Evolutionary conservation across 495 filamentous ascomycete species (phyloP).

Genomic region (Penicillium bialowiezense): DNA sequence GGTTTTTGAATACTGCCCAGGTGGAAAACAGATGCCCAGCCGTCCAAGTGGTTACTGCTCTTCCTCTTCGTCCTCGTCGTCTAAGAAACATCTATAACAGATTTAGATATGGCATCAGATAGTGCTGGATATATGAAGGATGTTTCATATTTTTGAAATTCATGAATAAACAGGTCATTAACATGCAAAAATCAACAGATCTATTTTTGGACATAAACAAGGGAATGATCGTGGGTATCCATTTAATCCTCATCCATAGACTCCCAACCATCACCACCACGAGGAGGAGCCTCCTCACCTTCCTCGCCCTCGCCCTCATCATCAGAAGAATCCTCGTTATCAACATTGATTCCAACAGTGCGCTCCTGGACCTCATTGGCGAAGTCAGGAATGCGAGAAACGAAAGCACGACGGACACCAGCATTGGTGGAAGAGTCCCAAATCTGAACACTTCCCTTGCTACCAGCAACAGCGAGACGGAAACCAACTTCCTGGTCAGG

Average conservation of each 20-base stretch:
- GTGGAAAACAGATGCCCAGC: too few relatives aligned
- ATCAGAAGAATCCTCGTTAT: slow-evolving; percentile 64
- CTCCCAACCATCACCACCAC: slow-evolving; percentile 65
- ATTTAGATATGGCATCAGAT: too few relatives aligned
- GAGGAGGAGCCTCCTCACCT: slow-evolving; percentile 42
- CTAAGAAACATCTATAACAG: too few relatives aligned
- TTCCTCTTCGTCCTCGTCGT: too few relatives aligned
- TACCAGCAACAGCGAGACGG: slow-evolving; percentile 87
- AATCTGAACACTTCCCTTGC: slow-evolving; percentile 87
- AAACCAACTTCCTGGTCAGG: slow-evolving; percentile 89
- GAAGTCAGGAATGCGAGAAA: slow-evolving; percentile 57
- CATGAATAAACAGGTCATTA: slow-evolving; percentile 9
- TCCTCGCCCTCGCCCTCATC: slow-evolving; percentile 59
- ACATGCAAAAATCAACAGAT: slow-evolving; percentile 15
- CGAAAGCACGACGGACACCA: slow-evolving; percentile 85
- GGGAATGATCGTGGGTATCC: slow-evolving; percentile 21
- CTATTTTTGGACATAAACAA: slow-evolving; percentile 24
- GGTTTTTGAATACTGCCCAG: too few relatives aligned
- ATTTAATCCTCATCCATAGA: slow-evolving; percentile 83
- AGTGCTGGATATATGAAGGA: neutral
- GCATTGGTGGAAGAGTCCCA: slow-evolving; percentile 97
- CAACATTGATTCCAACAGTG: slow-evolving; percentile 64
- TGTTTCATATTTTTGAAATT: slow-evolving; percentile 1
- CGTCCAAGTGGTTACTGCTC: too few relatives aligned
- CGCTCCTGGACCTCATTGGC: slow-evolving; percentile 73